phyloP scores from a whole-genome alignment of 2,329 filamentous ascomycete genomes.

The Hypoxylon sp. region DNA sequence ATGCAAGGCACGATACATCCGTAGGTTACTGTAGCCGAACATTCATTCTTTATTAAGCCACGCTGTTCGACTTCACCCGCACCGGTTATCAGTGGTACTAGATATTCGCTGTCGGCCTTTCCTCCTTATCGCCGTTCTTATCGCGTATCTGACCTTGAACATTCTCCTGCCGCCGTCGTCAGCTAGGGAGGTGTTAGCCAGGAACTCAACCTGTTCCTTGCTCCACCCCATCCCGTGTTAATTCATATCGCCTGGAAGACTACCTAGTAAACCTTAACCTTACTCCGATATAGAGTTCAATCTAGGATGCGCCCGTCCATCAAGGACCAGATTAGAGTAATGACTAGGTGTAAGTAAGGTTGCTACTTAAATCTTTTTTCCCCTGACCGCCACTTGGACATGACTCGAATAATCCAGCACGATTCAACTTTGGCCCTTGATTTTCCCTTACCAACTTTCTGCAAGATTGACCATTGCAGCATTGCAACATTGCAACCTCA shows the following conservation, averaged over 20 bases:
- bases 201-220: constrained; percentile 13
- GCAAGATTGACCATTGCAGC: constrained; percentile 19
- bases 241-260: constrained; percentile 29
- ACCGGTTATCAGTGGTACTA: constrained; percentile 35
- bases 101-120: constrained; percentile 2
- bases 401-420: constrained; percentile 34
- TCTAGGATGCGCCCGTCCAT: constrained; percentile 2
- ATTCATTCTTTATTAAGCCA: neutral
- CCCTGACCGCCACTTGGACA: constrained; percentile 36
- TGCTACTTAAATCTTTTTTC: constrained; percentile 7
- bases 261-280: constrained; percentile 16
- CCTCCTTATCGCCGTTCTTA: constrained; percentile 25
- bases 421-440: constrained; percentile 16
- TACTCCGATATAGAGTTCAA: constrained; percentile 13
- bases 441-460: constrained; percentile 6
- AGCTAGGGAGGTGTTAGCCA: constrained; percentile 12
- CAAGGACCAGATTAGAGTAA: constrained; percentile 14
- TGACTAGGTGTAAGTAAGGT: neutral
- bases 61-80: constrained; percentile 24
- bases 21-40: constrained; percentile 16
- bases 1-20: constrained; percentile 43
- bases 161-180: neutral
- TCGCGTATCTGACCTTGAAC: constrained; percentile 12
- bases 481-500: constrained; percentile 25
- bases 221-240: constrained; percentile 17